Evolutionary conservation across 352 stramenopile species (phyloP).

Genomic region (Aphanomyces stellatus): DNA sequence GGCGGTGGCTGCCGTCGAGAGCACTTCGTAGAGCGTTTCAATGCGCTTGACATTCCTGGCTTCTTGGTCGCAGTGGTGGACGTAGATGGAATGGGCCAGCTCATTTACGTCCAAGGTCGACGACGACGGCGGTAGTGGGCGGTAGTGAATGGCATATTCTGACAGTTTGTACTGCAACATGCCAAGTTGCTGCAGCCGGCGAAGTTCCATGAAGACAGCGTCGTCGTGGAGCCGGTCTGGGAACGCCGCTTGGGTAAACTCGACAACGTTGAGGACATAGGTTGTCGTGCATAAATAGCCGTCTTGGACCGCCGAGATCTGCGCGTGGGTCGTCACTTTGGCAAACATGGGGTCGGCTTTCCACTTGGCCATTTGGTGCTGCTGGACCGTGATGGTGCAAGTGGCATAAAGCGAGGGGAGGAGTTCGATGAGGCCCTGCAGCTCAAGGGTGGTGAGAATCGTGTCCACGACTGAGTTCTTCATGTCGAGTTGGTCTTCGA

Average conservation of each 20-base stretch:
- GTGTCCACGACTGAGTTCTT: conserved; percentile 68
- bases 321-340: conserved; percentile 21
- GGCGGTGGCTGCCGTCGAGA: conserved; percentile 27
- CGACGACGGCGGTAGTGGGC: background rate
- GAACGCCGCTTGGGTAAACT: background rate
- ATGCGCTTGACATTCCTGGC: conserved; percentile 47
- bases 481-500: conserved; percentile 58
- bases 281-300: conserved; percentile 31
- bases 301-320: conserved; percentile 38
- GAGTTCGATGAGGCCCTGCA: conserved; percentile 21
- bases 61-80: conserved; percentile 49
- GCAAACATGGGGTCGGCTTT: background rate
- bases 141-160: conserved; percentile 16
- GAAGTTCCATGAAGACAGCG: conserved; percentile 2
- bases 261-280: conserved; percentile 8
- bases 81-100: conserved; percentile 40
- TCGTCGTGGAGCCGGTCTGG: background rate
- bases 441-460: conserved; percentile 54
- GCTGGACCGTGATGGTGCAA: conserved; percentile 21
- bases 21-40: conserved; percentile 41
- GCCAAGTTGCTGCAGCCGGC: conserved; percentile 17
- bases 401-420: conserved; percentile 15
- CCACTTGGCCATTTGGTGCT: conserved; percentile 8
- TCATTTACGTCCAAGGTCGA: conserved; percentile 26
- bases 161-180: conserved; percentile 9